Evolutionary conservation across 2,329 filamentous ascomycete genomes (phyloP).

Genomic region (Shiraia bambusicola): DNA sequence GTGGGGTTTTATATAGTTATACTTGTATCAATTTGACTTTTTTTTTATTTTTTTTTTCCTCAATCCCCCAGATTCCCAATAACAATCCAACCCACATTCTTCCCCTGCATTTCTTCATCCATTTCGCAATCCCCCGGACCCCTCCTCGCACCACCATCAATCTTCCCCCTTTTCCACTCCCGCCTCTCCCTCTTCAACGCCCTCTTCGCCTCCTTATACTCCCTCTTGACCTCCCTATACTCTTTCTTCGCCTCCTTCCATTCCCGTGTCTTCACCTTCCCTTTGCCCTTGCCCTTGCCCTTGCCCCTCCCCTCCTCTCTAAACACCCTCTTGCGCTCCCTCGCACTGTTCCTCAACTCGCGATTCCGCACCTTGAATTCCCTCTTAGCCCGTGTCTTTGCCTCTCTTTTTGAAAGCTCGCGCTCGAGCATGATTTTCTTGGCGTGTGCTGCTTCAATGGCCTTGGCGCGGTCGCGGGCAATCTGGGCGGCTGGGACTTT

Average conservation of each 20-base stretch:
- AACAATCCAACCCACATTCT: constrained; percentile 25
- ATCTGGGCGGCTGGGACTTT: constrained; percentile 26
- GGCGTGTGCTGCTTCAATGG: constrained; percentile 24
- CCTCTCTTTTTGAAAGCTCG: constrained; percentile 18
- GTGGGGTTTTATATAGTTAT: no score
- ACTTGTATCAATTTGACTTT: no score
- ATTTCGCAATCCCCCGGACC: constrained; percentile 3
- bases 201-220: constrained; percentile 15
- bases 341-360: constrained; percentile 20
- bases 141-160: neutral
- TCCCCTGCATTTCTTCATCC: constrained; percentile 1
- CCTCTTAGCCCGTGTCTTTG: constrained; percentile 17
- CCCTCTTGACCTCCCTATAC: constrained; percentile 25
- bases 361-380: constrained; percentile 12
- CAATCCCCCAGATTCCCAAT: constrained; percentile 28
- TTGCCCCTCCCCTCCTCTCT: constrained; percentile 11
- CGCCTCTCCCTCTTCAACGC: constrained; percentile 18
- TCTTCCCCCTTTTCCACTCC: constrained; percentile 19
- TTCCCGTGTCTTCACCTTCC: constrained; percentile 21
- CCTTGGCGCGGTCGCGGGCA: constrained; percentile 24
- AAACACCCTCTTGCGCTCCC: constrained; percentile 21
- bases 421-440: constrained; percentile 22
- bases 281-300: constrained; percentile 20
- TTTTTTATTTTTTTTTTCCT: neutral
- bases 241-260: constrained; percentile 27